Base-by-base conservation (phyloP, 768 basidiomycete species). In the Guyanaporus albipodus region DNA sequence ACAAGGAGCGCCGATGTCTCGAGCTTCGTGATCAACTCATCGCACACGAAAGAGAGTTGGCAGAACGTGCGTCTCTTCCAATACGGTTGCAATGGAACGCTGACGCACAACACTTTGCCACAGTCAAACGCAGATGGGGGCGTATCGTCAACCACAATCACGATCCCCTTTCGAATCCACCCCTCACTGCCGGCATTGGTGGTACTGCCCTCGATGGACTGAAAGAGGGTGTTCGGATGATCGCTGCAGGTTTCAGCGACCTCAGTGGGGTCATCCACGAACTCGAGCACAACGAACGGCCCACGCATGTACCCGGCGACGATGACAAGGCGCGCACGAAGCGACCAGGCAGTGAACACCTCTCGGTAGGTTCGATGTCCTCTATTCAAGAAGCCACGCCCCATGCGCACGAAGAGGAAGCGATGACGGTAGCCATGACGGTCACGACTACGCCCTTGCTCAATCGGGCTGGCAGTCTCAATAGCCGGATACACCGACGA, bases 111-210 rank as follows among this genome's bases (percentile, higher is more conserved):
- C n/a, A n/a, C n/a, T n/a, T 41, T 32, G 23, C 8, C 11, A 3
- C 54, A 83, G 82, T 91, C 40, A 92, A 91, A 71, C 79, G 77
- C 48, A 87, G 83, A 66, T 92, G 90, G 90, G 87, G 85, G 62
- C 77, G 80, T 26, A 87, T 91, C 47, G 79, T 91, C 35, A 77
- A 76, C 55, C 76, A 79, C 15, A 82, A 83, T 21, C 18, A 59
- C 1, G 56, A 62, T 14, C 42, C 55, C 15, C 33, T 38, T 24
- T 17, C 33, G 17, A 50, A 39, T 29, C 6, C 31, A 8, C 11
- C 39, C 9, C 44, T 33, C 22, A 23, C 35, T 9, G 45, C 50
- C 0, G 49, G 55, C 14, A 46, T 61, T 7, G 49, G 58, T 7
- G 49, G 53, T 8, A 48, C 29, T 12, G 65, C 70, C 12, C 57